Evolutionary conservation across 2,329 filamentous ascomycete genomes (phyloP), one percentile per base, ranked within the genome.

Genomic region (Colletotrichum shisoi): DNA sequence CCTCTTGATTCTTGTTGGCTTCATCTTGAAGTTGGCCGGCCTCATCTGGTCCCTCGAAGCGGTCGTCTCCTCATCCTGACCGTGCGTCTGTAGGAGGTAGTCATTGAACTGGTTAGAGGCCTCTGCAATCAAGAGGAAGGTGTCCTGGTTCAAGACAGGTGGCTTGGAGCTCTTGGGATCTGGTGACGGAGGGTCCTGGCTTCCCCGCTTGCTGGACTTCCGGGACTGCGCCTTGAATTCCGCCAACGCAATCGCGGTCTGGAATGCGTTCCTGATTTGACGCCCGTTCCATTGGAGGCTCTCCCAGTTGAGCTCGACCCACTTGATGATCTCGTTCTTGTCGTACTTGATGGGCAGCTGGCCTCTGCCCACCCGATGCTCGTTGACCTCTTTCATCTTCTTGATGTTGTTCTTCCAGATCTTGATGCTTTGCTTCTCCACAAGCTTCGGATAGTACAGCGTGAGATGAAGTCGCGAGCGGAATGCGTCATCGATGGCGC

Each of bases 181-280:
- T 2, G 45, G 45, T 4, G 19, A 24, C 13, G 45, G 11, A 6
- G 11, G 4, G 19, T 46, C 45, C 19, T 4, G 8, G 11, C 5
- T 21, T 3, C 4, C 2, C 7, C 4, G 8, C 31, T 58, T 58
- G 4, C 44, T 8, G 0, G 48, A 37, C 37, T 12, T 53, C 11
- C 49, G 48, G 0, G 58, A 24, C 27, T 78, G 70, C 15, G 79
- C 77, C 45, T 81, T 79, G 17, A 72, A 76, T 73, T 82, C 79
- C 4, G 80, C 81, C 48, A 83, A 72, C 4, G 79, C 78, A 44
- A 82, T 75, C 3, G 80, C 79, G 2, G 79, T 81, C 72, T 82
- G 80, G 74, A 81, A 79, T 5, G 78, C 78, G 60, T 80, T 80
- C 34, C 78, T 77, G 68, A 81, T 81, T 67, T 81, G 77, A 1